A percentile compares a stretch with the other conserved stretches of the same genome.
Conservation (phyloP, 208 protist species). For the Trichomonas tenax region DNA sequence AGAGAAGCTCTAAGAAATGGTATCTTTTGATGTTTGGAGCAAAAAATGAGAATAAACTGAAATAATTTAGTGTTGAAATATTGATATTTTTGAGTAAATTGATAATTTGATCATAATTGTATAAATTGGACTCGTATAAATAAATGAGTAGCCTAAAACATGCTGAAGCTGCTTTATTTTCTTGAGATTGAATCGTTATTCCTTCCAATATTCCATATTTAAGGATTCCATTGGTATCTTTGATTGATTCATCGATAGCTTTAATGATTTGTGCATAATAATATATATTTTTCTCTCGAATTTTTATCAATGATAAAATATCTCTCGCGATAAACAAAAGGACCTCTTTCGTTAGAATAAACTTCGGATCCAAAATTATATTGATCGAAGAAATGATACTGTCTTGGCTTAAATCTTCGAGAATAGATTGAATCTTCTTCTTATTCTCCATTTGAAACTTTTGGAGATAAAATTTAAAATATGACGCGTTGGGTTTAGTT, state of each 20-base stretch:
- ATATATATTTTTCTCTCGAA: neutral
- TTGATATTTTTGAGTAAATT: neutral
- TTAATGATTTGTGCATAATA: neutral
- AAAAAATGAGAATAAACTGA: neutral
- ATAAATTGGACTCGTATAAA: neutral
- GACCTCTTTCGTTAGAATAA: neutral
- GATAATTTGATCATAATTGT: neutral
- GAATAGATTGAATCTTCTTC: neutral
- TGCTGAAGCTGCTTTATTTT: neutral
- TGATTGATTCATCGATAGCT: neutral
- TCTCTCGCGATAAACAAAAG: neutral
- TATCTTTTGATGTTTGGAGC: neutral
- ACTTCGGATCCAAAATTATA: neutral
- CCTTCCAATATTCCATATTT: neutral
- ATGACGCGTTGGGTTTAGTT: too few species aligned
- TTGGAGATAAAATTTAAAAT: too few species aligned
- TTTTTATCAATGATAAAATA: neutral
- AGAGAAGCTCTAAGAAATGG: neutral
- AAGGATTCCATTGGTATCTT: neutral
- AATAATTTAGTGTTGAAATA: neutral
- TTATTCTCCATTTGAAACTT: neutral
- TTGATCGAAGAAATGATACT: neutral
- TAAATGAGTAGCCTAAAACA: neutral
- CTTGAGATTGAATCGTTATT: neutral
- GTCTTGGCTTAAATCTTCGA: neutral